Evolutionary conservation across 148 eudicot genomes (phyloP).

Genomic region (Suaeda aralocaspica): DNA sequence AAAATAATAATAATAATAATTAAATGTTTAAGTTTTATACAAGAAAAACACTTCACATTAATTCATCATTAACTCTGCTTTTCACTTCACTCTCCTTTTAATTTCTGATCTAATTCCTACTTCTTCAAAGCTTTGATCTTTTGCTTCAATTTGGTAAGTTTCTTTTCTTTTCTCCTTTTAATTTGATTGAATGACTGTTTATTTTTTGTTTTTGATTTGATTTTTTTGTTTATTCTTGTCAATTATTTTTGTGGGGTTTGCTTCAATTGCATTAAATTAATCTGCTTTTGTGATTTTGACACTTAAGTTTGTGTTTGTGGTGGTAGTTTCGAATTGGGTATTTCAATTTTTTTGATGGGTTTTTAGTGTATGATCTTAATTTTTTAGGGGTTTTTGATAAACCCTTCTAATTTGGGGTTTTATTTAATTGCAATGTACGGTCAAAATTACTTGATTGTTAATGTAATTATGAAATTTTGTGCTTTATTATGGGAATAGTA

Average conservation of each 20-base stretch:
- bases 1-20: too few species aligned
- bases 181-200: background rate
- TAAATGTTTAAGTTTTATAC: background rate
- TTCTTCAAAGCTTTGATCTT: background rate
- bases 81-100: slow-evolving; percentile 11
- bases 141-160: slow-evolving; percentile 19
- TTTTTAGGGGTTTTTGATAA: background rate
- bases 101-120: slow-evolving; percentile 7
- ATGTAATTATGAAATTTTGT: background rate
- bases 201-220: background rate
- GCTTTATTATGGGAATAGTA: background rate
- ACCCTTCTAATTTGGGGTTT: slow-evolving; percentile 2
- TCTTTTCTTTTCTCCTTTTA: slow-evolving; percentile 5
- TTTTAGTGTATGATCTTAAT: background rate
- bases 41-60: background rate
- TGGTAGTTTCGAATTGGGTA: slow-evolving; percentile 9
- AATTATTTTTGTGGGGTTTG: slow-evolving; percentile 9
- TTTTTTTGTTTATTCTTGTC: background rate
- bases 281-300: slow-evolving; percentile 1
- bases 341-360: slow-evolving; percentile 1
- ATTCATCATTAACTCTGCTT: background rate
- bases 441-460: background rate
- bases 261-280: slow-evolving; percentile 8
- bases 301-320: background rate
- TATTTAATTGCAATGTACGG: background rate